Evolutionary conservation across 2,329 filamentous ascomycete species (phyloP).

Genomic region (Arachnomyces sp.): DNA sequence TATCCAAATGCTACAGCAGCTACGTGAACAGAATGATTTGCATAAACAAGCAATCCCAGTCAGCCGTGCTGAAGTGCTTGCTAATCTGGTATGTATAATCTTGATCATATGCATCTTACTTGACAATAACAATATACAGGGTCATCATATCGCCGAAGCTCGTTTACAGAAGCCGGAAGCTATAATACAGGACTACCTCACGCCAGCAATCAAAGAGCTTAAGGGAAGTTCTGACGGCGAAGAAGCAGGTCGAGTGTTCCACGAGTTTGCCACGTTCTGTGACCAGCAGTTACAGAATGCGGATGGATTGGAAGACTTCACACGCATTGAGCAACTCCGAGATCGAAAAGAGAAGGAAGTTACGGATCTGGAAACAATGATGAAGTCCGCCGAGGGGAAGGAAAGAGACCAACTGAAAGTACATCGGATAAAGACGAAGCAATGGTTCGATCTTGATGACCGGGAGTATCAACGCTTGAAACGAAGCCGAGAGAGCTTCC

Average conservation of each 20-base stretch:
- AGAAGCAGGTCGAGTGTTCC: slow-evolving; percentile 80
- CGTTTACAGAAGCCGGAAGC: slow-evolving; percentile 82
- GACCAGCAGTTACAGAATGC: slow-evolving; percentile 86
- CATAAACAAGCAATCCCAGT: slow-evolving; percentile 63
- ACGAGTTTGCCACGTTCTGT: slow-evolving; percentile 92
- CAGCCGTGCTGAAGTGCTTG: slow-evolving; percentile 69
- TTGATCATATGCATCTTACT: slow-evolving; percentile 10
- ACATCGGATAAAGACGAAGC: slow-evolving; percentile 63
- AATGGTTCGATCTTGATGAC: slow-evolving; percentile 85
- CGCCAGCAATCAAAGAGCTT: slow-evolving; percentile 74
- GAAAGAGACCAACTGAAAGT: slow-evolving; percentile 51
- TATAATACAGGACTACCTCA: slow-evolving; percentile 79
- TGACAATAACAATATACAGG: slow-evolving; percentile 36
- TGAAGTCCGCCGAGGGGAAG: slow-evolving; percentile 40
- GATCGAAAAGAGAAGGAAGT: slow-evolving; percentile 77
- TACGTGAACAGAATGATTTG: slow-evolving; percentile 55
- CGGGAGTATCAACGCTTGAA: slow-evolving; percentile 74
- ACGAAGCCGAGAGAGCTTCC: slow-evolving; percentile 67
- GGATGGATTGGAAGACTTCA: slow-evolving; percentile 75
- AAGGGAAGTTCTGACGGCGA: slow-evolving; percentile 57
- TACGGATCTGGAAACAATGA: slow-evolving; percentile 57
- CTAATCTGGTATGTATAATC: slow-evolving; percentile 55
- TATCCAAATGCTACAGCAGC: slow-evolving; percentile 74
- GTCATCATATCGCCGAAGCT: slow-evolving; percentile 80
- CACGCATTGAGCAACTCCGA: slow-evolving; percentile 67